Evolutionary conservation across 257 asterid species (phyloP).

Genomic region (Jaltomata sinuosa): DNA sequence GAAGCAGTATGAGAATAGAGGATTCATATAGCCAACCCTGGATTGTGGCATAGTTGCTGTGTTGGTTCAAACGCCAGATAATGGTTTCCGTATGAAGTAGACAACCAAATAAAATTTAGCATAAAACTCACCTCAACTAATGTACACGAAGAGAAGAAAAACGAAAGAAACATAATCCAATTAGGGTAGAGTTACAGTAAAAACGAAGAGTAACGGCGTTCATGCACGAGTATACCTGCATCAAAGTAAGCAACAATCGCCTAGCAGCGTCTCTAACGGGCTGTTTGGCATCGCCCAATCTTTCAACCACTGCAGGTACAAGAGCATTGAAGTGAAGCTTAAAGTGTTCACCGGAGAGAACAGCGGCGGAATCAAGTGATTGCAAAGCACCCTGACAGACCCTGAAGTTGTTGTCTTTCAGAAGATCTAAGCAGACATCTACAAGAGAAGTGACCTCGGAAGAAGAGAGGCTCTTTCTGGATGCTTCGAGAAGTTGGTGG

Average conservation of each 20-base stretch:
- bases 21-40: too few species aligned
- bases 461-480: slow-evolving; percentile 56
- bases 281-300: slow-evolving; percentile 87
- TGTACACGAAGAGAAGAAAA: background rate
- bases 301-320: slow-evolving; percentile 91
- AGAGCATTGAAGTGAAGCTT: slow-evolving; percentile 93
- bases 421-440: slow-evolving; percentile 89
- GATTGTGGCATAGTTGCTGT: too few species aligned
- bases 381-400: slow-evolving; percentile 93
- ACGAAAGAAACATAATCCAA: background rate
- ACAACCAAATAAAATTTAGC: background rate
- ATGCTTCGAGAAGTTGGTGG: slow-evolving; percentile 87
- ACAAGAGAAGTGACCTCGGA: slow-evolving; percentile 86
- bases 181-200: background rate
- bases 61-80: too few species aligned
- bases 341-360: slow-evolving; percentile 91
- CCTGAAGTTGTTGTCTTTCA: slow-evolving; percentile 90
- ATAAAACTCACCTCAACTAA: background rate
- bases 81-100: background rate
- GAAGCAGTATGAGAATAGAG: too few species aligned
- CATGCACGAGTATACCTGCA: slow-evolving; percentile 58
- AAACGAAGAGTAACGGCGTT: background rate
- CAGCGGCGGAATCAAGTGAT: slow-evolving; percentile 94
- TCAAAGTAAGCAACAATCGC: slow-evolving; percentile 76
- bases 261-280: slow-evolving; percentile 95